Percentiles rank a stretch among this genome's conserved stretches.
Conservation (phyloP, 257 asterid species). For the Knoxia roxburghii region DNA sequence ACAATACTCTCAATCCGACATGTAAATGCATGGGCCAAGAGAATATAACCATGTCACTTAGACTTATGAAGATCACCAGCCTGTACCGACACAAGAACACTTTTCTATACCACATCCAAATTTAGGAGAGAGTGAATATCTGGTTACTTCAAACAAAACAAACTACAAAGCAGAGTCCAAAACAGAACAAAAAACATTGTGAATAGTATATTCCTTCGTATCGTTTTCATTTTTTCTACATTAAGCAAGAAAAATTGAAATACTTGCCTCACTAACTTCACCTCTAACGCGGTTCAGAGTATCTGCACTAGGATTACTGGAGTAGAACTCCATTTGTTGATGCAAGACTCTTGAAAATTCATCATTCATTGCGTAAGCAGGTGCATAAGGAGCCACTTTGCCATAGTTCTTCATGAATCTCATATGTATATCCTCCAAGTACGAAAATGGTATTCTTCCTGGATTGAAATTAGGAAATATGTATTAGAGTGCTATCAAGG, state of each 20-base stretch:
- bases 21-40: not conserved
- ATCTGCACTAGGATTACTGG: conserved; percentile 93
- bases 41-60: not conserved
- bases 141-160: not conserved
- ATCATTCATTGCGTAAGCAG: conserved; percentile 98
- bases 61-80: not conserved
- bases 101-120: not conserved
- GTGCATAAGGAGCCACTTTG: conserved; percentile 70
- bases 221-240: not conserved
- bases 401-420: conserved; percentile 96
- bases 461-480: conserved; percentile 14
- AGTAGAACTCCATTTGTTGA: conserved; percentile 98
- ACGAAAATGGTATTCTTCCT: conserved; percentile 95
- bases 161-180: not conserved
- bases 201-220: not conserved
- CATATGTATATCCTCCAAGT: conserved; percentile 95
- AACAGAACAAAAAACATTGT: not conserved
- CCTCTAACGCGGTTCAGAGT: conserved; percentile 85
- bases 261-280: conserved; percentile 91
- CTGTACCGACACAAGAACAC: not conserved
- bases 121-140: not conserved
- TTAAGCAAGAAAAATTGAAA: not conserved
- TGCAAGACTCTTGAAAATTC: conserved; percentile 97
- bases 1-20: not conserved
- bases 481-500: not conserved